phyloP scores from a whole-genome alignment of 371 early-diverging fungal species.

The Actinomucor elegans region DNA sequence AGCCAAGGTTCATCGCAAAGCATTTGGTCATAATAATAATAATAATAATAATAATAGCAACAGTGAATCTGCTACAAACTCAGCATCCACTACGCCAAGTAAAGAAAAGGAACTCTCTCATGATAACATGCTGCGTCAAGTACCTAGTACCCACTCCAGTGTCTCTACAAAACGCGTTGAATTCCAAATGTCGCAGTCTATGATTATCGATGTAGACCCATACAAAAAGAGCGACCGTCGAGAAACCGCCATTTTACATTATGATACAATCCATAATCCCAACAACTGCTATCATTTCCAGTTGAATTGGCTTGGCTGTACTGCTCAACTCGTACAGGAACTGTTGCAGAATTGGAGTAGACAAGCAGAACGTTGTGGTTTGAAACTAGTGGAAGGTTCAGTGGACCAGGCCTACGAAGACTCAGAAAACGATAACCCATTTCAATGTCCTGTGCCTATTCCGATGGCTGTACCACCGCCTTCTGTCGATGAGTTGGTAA shows the following conservation, averaged over 20 bases:
- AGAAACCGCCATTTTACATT: constrained; percentile 87
- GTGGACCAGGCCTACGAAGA: constrained; percentile 74
- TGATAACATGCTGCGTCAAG: constrained; percentile 7
- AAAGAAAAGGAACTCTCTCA: constrained; percentile 4
- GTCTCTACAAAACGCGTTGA: neutral
- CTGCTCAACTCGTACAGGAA: constrained; percentile 88
- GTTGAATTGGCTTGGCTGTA: constrained; percentile 95
- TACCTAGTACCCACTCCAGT: constrained; percentile 13
- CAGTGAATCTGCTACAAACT: constrained; percentile 26
- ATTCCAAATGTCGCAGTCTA: constrained; percentile 57
- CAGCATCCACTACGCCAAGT: neutral
- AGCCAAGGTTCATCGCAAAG: constrained; percentile 25
- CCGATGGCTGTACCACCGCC: constrained; percentile 70
- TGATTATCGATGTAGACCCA: constrained; percentile 82
- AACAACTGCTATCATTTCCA: constrained; percentile 90
- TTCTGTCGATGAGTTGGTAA: constrained; percentile 38
- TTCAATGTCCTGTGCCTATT: constrained; percentile 80
- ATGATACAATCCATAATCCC: constrained; percentile 89
- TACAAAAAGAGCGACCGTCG: constrained; percentile 70
- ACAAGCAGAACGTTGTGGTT: constrained; percentile 85
- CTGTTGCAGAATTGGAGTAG: constrained; percentile 82
- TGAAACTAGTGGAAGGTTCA: constrained; percentile 91
- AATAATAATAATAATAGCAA: too few species aligned
- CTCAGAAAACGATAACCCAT: constrained; percentile 82
- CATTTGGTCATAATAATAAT: too few species aligned